A percentile compares a stretch with the other conserved stretches of the same genome.
These are phyloP conservation scores for Cryphonectria radicalis DNA, from an alignment of 2,329 filamentous ascomycete genomes.

Conservation along the genomic window DNA sequence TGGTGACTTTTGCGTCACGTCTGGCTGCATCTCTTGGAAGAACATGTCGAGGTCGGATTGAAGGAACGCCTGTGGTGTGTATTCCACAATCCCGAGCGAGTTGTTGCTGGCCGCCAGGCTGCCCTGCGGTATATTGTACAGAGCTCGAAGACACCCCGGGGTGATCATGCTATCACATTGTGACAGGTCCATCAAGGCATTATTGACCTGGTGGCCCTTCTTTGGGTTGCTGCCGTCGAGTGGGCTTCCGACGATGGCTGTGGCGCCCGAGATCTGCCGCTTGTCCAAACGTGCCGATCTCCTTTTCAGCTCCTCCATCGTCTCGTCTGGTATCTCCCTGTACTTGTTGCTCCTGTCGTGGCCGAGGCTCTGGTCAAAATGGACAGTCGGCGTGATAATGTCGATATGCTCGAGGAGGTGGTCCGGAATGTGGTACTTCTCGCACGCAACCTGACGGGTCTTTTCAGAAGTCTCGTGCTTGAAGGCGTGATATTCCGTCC, in stretches of 20 bases:
- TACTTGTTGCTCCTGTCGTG: constrained; percentile 34
- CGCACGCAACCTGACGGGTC: constrained; percentile 44
- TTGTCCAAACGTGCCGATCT: constrained; percentile 31
- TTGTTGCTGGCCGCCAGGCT: constrained; percentile 45
- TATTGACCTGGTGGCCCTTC: constrained; percentile 37
- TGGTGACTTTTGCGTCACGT: constrained; percentile 46
- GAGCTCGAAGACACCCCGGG: constrained; percentile 56
- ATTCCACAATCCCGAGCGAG: constrained; percentile 59
- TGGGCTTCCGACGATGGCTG: constrained; percentile 38
- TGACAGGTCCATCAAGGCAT: constrained; percentile 38
- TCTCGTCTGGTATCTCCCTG: constrained; percentile 33
- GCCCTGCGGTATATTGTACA: constrained; percentile 50
- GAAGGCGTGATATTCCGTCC: constrained; percentile 57
- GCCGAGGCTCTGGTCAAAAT: constrained; percentile 41
- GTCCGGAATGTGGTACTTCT: constrained; percentile 46
- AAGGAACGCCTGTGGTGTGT: constrained; percentile 57
- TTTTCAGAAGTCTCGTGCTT: constrained; percentile 43
- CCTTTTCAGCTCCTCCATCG: constrained; percentile 35
- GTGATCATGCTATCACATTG: constrained; percentile 61
- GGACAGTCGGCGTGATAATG: constrained; percentile 47
- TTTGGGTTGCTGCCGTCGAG: constrained; percentile 37
- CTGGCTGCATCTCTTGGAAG: constrained; percentile 49
- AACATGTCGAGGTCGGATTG: constrained; percentile 54
- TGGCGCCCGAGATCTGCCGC: constrained; percentile 30
- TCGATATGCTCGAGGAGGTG: constrained; percentile 44